phyloP scores from a whole-genome alignment of 176 grass and related monocot species.

The Puccinellia tenuiflora region DNA sequence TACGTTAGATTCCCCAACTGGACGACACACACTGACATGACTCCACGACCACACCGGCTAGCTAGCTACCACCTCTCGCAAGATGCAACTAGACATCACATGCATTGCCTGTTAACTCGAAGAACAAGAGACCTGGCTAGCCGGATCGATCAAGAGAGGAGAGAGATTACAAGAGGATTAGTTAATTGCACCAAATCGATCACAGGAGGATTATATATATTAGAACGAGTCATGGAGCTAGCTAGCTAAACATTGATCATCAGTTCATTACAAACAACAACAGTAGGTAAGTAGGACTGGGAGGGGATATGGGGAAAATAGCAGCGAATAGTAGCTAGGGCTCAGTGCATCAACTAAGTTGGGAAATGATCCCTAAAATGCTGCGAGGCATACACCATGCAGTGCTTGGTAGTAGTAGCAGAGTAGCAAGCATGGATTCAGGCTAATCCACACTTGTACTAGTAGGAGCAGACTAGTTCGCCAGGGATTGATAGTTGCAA shows the following conservation, averaged over 20 bases:
- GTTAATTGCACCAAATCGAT: neutral
- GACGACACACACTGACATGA: constrained; percentile 35
- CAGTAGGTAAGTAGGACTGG: neutral
- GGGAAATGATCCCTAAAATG: constrained; percentile 10
- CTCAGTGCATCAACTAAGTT: neutral
- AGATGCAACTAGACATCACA: neutral
- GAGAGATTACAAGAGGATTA: neutral
- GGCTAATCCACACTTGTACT: neutral
- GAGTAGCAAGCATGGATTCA: constrained; percentile 8
- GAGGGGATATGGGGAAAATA: neutral
- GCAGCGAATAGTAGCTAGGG: constrained; percentile 17
- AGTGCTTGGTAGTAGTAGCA: neutral
- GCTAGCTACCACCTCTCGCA: neutral
- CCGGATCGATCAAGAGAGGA: neutral
- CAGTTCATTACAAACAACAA: constrained; percentile 13
- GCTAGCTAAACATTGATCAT: constrained; percentile 2
- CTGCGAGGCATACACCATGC: neutral
- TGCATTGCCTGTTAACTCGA: neutral
- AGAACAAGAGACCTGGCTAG: neutral
- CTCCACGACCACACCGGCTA: constrained; percentile 12
- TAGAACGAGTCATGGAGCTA: constrained; percentile 8
- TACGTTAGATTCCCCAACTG: constrained; percentile 28
- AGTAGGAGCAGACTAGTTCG: constrained; percentile 8
- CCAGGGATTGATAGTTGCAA: neutral
- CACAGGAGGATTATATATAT: neutral